Conservation (phyloP, 169 alveolate species). For the Amoebophrya sp. region DNA sequence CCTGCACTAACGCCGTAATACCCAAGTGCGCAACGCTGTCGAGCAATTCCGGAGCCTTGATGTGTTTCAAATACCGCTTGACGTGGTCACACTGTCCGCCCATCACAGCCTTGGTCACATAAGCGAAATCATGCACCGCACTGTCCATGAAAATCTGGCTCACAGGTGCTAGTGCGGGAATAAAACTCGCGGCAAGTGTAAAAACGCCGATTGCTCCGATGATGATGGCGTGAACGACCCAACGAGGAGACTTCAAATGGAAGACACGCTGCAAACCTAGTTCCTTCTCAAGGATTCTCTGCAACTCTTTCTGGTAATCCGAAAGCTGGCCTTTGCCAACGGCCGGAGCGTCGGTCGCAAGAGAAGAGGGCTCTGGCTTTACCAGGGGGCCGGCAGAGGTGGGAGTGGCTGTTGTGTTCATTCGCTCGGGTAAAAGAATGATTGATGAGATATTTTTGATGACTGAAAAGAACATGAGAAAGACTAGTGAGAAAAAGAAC, state of each 20-base stretch:
- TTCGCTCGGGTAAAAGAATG: too few relatives aligned
- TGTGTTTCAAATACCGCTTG: background rate
- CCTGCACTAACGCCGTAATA: background rate
- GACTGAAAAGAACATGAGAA: too few relatives aligned
- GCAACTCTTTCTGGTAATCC: too few relatives aligned
- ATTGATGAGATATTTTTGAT: too few relatives aligned
- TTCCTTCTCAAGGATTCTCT: background rate
- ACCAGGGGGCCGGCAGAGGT: too few relatives aligned
- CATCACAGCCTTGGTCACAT: background rate
- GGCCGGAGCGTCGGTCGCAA: too few relatives aligned
- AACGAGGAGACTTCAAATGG: background rate
- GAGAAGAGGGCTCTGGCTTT: too few relatives aligned
- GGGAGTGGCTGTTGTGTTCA: too few relatives aligned
- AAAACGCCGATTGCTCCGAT: background rate
- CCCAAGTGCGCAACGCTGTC: background rate
- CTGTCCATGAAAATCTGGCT: background rate
- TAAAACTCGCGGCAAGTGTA: background rate
- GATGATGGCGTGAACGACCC: background rate
- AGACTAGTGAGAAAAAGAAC: too few relatives aligned
- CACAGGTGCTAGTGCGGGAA: background rate
- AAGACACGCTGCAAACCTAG: background rate
- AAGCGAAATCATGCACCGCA: background rate
- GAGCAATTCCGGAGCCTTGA: background rate
- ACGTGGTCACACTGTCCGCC: background rate
- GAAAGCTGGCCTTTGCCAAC: too few relatives aligned